phyloP scores from a whole-genome alignment of 2,329 filamentous ascomycete genomes.

The Cytospora leucostoma region DNA sequence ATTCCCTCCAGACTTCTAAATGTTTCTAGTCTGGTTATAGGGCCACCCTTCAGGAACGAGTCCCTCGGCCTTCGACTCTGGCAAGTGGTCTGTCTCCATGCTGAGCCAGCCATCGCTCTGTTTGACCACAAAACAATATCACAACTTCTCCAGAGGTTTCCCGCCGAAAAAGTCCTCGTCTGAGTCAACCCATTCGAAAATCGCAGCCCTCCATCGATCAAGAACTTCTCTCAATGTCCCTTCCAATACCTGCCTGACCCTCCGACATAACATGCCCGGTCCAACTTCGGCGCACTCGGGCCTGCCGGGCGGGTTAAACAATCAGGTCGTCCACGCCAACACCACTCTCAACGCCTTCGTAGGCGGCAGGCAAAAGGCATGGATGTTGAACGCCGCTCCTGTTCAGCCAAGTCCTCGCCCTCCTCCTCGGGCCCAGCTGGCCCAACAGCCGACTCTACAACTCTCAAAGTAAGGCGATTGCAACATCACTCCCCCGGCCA shows the following conservation, averaged over 20 bases:
- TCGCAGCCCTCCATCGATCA: background rate
- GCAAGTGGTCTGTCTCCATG: constrained; percentile 11
- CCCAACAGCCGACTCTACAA: constrained; percentile 1
- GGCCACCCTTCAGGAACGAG: background rate
- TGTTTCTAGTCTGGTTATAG: background rate
- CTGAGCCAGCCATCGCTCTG: constrained; percentile 9
- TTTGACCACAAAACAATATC: background rate
- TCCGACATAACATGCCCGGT: constrained; percentile 25
- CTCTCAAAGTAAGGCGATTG: constrained; percentile 10
- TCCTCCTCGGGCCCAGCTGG: constrained; percentile 11
- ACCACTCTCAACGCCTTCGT: constrained; percentile 37
- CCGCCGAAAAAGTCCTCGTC: constrained; percentile 8
- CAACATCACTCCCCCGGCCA: background rate
- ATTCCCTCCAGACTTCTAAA: background rate
- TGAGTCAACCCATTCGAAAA: constrained; percentile 5
- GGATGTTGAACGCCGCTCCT: constrained; percentile 32
- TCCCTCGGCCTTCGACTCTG: background rate
- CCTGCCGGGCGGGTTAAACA: constrained; percentile 12
- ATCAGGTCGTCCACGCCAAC: constrained; percentile 35
- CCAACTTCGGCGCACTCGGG: constrained; percentile 13
- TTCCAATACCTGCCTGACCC: constrained; percentile 15
- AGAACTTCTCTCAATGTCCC: background rate
- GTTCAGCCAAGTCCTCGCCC: constrained; percentile 27
- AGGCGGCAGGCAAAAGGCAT: constrained; percentile 33
- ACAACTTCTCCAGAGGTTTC: background rate